Percentiles rank a stretch among this genome's conserved stretches.
phyloP scores from a whole-genome alignment of 1,284 basidiomycete genomes.

The Vanrija sp. region DNA sequence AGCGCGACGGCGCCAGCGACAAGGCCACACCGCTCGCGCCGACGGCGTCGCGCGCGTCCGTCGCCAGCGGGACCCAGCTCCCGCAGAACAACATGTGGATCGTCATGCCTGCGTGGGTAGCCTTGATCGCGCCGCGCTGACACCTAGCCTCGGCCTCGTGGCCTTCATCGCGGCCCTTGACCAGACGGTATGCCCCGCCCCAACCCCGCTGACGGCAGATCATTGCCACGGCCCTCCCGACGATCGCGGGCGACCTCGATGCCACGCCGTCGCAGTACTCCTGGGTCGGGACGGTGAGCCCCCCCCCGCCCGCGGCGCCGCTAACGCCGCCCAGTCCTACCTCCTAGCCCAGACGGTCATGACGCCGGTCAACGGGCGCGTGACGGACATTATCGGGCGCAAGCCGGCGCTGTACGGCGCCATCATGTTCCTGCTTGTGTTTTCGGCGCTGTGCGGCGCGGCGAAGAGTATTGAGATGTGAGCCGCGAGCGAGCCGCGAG shows the following conservation, averaged over 20 bases:
- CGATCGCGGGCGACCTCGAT: slow-evolving; percentile 28
- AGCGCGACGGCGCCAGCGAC: too few species aligned
- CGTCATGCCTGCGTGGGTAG: slow-evolving; percentile 27
- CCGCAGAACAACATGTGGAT: slow-evolving; percentile 34
- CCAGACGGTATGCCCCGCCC: slow-evolving; percentile 14
- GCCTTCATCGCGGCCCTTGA: slow-evolving; percentile 24
- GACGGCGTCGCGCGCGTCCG: too few species aligned
- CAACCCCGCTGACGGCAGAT: slow-evolving; percentile 14
- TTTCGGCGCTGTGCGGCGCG: slow-evolving; percentile 29
- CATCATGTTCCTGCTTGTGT: slow-evolving; percentile 25
- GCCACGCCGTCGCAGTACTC: slow-evolving; percentile 32
- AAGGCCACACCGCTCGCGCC: too few species aligned
- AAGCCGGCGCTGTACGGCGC: slow-evolving; percentile 29
- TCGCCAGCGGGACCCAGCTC: not conserved
- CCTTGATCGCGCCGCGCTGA: not conserved
- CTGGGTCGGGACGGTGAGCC: slow-evolving; percentile 28
- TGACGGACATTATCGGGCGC: slow-evolving; percentile 36
- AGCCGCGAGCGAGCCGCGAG: too few species aligned
- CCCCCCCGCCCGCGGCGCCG: not conserved
- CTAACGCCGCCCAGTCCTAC: slow-evolving; percentile 14
- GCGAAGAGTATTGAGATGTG: slow-evolving; percentile 31
- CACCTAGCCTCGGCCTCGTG: slow-evolving; percentile 11
- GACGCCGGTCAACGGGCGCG: slow-evolving; percentile 32
- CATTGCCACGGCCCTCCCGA: slow-evolving; percentile 31
- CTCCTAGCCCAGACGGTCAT: slow-evolving; percentile 27